Conservation (phyloP, 192 early-diverging fungal genomes). For the Podila epicladia region DNA sequence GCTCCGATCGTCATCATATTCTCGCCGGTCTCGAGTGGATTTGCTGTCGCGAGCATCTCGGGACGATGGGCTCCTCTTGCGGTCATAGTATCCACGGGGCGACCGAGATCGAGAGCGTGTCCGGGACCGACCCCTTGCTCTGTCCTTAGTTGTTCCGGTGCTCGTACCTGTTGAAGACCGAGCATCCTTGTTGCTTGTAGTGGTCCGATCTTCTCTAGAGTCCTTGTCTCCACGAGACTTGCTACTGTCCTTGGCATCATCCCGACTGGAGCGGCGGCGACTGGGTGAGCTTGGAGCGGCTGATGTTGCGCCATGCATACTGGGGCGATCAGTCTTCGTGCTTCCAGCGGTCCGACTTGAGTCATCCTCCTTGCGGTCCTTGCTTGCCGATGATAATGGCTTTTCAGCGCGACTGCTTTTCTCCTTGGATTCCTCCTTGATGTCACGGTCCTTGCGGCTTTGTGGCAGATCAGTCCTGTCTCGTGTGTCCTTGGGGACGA, state of each 20-base stretch:
- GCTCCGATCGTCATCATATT: constrained; percentile 41
- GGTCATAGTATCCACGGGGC: constrained; percentile 38
- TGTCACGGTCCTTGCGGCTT: constrained; percentile 9
- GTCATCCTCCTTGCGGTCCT: constrained; percentile 23
- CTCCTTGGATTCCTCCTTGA: constrained; percentile 26
- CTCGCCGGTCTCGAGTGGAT: constrained; percentile 31
- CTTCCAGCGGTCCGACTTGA: background rate
- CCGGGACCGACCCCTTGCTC: constrained; percentile 25
- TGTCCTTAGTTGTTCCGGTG: constrained; percentile 19
- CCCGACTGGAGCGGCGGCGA: constrained; percentile 12
- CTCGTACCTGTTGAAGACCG: background rate
- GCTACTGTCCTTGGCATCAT: constrained; percentile 25
- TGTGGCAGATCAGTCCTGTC: background rate
- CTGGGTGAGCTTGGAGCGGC: constrained; percentile 21
- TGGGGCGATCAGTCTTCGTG: constrained; percentile 28
- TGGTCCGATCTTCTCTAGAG: constrained; percentile 16
- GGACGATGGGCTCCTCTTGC: constrained; percentile 24
- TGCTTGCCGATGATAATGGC: background rate
- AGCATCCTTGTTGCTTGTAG: background rate
- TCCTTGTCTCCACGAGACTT: constrained; percentile 29
- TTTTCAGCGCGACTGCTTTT: constrained; percentile 7
- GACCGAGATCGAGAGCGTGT: constrained; percentile 41
- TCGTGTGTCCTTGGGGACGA: background rate
- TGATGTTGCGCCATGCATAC: background rate
- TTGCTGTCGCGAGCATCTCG: constrained; percentile 36